phyloP scores from a whole-genome alignment of 371 early-diverging fungal genomes.

The Umbelopsis sp. region DNA sequence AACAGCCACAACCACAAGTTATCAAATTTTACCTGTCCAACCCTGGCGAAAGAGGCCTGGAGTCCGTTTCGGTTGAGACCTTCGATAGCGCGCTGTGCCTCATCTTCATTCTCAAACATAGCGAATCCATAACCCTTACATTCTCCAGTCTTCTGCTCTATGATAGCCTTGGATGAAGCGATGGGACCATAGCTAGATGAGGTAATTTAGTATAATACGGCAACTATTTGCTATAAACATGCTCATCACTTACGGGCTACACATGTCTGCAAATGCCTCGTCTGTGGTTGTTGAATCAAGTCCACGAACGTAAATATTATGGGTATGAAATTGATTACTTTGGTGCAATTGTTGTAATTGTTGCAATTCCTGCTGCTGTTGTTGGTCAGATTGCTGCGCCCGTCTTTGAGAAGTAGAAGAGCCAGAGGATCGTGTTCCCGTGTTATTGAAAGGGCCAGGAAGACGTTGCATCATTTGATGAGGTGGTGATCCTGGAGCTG shows the following conservation, averaged over 20 bases:
- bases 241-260: constrained; percentile 40
- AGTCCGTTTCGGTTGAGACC: constrained; percentile 70
- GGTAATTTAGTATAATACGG: neutral
- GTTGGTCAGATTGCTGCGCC: constrained; percentile 25
- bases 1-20: neutral
- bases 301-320: constrained; percentile 87
- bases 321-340: constrained; percentile 35
- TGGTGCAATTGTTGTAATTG: constrained; percentile 2
- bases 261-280: constrained; percentile 71
- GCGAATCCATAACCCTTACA: constrained; percentile 95
- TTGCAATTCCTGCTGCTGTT: constrained; percentile 21
- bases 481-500: constrained; percentile 44
- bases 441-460: constrained; percentile 30
- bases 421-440: constrained; percentile 25
- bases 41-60: constrained; percentile 78
- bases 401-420: constrained; percentile 27
- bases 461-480: constrained; percentile 31
- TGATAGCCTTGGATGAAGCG: constrained; percentile 82
- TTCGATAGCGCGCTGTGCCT: constrained; percentile 70
- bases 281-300: constrained; percentile 76
- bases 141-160: constrained; percentile 76
- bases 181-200: constrained; percentile 74
- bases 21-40: constrained; percentile 48
- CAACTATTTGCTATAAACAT: neutral
- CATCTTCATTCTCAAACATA: constrained; percentile 76